These are phyloP conservation scores for Aegilops sharonensis DNA, from an alignment of 176 grass and related monocot species.

Conservation along the genomic window DNA sequence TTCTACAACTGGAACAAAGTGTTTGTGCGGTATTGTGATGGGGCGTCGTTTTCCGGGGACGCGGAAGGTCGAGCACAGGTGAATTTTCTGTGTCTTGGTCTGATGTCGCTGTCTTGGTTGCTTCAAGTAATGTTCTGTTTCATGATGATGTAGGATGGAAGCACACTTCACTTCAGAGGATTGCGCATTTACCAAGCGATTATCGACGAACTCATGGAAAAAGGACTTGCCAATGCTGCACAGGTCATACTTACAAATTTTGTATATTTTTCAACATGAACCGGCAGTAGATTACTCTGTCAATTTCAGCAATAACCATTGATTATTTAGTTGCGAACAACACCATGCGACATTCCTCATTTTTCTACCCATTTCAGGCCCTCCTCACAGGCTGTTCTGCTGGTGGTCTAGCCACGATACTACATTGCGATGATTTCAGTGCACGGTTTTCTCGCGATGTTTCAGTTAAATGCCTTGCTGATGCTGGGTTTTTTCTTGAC, in stretches of 20 bases:
- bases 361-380: conserved; percentile 45
- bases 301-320: too few species aligned
- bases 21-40: not conserved
- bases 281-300: too few species aligned
- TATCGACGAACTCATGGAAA: conserved; percentile 54
- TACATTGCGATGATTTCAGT: conserved; percentile 79
- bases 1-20: conserved; percentile 12
- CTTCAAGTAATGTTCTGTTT: not conserved
- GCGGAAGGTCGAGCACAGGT: not conserved
- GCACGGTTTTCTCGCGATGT: conserved; percentile 33
- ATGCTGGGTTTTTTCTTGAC: conserved; percentile 83
- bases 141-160: not conserved
- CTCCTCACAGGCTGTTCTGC: conserved; percentile 85
- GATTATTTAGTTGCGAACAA: not conserved
- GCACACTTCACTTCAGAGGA: conserved; percentile 48
- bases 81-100: not conserved
- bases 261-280: too few species aligned
- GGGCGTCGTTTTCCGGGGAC: not conserved
- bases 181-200: conserved; percentile 65
- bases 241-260: conserved; percentile 31
- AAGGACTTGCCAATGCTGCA: conserved; percentile 59
- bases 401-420: conserved; percentile 62
- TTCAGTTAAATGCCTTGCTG: conserved; percentile 70
- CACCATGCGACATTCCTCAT: not conserved
- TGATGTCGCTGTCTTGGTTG: not conserved